Percentiles rank a stretch among this genome's conserved stretches.
phyloP scores from a whole-genome alignment of 768 basidiomycete genomes.

The Mycena sanguinolenta region DNA sequence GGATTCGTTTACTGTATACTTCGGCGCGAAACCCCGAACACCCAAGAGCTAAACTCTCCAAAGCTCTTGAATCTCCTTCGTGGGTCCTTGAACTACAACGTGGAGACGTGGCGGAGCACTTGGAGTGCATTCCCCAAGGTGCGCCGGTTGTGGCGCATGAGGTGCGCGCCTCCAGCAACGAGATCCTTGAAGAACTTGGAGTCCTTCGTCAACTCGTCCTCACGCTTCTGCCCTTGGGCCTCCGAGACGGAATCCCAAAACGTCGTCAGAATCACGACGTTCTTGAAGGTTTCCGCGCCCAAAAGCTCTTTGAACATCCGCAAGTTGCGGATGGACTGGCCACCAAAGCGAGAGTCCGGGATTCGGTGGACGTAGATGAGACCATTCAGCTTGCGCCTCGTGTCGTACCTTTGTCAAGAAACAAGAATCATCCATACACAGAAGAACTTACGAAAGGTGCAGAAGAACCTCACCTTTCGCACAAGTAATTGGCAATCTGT shows the following conservation, averaged over 20 bases:
- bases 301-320: slow-evolving; percentile 59
- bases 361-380: slow-evolving; percentile 60
- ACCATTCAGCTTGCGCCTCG: too few relatives aligned
- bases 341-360: slow-evolving; percentile 50
- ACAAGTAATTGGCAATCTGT: slow-evolving; percentile 46
- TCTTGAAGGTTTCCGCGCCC: slow-evolving; percentile 38
- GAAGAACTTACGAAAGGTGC: background rate
- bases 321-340: slow-evolving; percentile 55
- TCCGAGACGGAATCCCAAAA: background rate
- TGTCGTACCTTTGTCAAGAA: too few relatives aligned
- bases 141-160: slow-evolving; percentile 51
- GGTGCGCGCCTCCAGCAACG: slow-evolving; percentile 53
- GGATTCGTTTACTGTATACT: too few relatives aligned
- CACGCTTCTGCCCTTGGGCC: background rate
- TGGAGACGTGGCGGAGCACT: background rate
- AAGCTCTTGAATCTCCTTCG: background rate
- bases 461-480: background rate
- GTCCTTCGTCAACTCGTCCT: background rate
- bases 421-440: too few relatives aligned
- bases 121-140: background rate
- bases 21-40: too few relatives aligned
- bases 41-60: too few relatives aligned
- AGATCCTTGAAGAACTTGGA: slow-evolving; percentile 9
- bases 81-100: background rate
- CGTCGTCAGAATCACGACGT: slow-evolving; percentile 8